Conservation (phyloP, 2,329 filamentous ascomycete species). For the Verticillium nonalfalfae region DNA sequence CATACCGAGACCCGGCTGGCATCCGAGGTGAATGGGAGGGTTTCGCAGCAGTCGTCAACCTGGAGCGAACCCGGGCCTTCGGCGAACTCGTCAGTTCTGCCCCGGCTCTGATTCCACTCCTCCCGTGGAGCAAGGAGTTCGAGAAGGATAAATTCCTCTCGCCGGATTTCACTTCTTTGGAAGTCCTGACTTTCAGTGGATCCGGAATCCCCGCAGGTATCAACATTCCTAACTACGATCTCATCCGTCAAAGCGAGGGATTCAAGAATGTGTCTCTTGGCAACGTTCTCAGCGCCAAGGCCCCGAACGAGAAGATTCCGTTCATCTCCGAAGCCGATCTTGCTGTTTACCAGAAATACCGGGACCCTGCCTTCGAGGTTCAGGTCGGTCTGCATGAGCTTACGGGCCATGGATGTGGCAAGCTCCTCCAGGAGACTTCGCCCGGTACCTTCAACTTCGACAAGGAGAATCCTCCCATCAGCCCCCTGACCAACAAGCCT, state of each 20-base stretch:
- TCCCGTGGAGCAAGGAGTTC: slow-evolving; percentile 84
- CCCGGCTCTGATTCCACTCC: slow-evolving; percentile 74
- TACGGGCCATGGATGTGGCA: slow-evolving; percentile 83
- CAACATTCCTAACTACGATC: slow-evolving; percentile 67
- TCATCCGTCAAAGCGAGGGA: slow-evolving; percentile 73
- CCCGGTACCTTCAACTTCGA: slow-evolving; percentile 87
- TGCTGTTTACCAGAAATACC: slow-evolving; percentile 71
- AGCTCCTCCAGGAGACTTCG: slow-evolving; percentile 83
- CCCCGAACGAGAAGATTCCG: slow-evolving; percentile 84
- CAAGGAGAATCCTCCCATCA: slow-evolving; percentile 70
- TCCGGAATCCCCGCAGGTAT: slow-evolving; percentile 64
- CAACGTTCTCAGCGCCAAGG: slow-evolving; percentile 87
- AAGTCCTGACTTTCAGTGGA: slow-evolving; percentile 72
- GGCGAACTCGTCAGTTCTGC: slow-evolving; percentile 77
- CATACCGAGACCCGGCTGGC: slow-evolving; percentile 76
- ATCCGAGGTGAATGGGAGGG: slow-evolving; percentile 82
- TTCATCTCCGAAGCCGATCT: slow-evolving; percentile 80
- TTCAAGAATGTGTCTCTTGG: slow-evolving; percentile 94
- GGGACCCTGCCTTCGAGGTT: slow-evolving; percentile 85
- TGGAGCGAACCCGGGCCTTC: slow-evolving; percentile 85
- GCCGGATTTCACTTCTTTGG: slow-evolving; percentile 91
- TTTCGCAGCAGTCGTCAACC: slow-evolving; percentile 52
- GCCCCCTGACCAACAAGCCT: slow-evolving; percentile 70
- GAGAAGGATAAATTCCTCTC: slow-evolving; percentile 96
- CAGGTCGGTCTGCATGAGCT: slow-evolving; percentile 94